These are phyloP conservation scores for Volvariella volvacea DNA, from an alignment of 1,284 basidiomycete genomes.

Conservation along the genomic window DNA sequence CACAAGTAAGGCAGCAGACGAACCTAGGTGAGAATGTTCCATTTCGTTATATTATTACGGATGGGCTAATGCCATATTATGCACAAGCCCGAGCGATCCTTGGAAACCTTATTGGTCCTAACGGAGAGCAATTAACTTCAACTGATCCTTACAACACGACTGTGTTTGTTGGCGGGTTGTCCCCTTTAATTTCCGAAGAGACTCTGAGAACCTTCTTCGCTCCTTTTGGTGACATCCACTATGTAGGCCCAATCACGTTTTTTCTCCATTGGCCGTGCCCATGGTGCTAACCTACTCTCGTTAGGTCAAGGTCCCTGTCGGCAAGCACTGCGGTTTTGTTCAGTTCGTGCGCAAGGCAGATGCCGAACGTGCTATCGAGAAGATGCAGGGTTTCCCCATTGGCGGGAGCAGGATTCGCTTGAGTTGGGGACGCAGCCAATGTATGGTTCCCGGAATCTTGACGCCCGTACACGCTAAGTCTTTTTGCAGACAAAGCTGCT, in stretches of 20 bases:
- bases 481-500: constrained; percentile 67
- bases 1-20: constrained; percentile 5
- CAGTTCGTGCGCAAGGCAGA: constrained; percentile 90
- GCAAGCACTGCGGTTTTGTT: constrained; percentile 94
- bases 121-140: constrained; percentile 77
- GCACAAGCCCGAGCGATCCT: constrained; percentile 73
- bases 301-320: constrained; percentile 90
- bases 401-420: constrained; percentile 86
- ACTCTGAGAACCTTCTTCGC: constrained; percentile 83
- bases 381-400: constrained; percentile 94
- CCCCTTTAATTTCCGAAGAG: constrained; percentile 81
- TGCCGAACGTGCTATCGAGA: constrained; percentile 88
- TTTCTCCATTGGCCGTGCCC: constrained; percentile 8
- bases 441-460: constrained; percentile 34
- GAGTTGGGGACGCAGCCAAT: constrained; percentile 91
- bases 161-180: constrained; percentile 86
- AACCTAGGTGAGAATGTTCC: constrained; percentile 18
- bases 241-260: constrained; percentile 65
- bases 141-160: constrained; percentile 90
- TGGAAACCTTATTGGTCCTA: constrained; percentile 74
- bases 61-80: constrained; percentile 79
- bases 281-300: constrained; percentile 9
- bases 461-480: constrained; percentile 4
- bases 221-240: constrained; percentile 89
- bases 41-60: constrained; percentile 50